phyloP scores from a whole-genome alignment of 2,329 filamentous ascomycete genomes.

The Paracorniculantispora psalliotae region DNA sequence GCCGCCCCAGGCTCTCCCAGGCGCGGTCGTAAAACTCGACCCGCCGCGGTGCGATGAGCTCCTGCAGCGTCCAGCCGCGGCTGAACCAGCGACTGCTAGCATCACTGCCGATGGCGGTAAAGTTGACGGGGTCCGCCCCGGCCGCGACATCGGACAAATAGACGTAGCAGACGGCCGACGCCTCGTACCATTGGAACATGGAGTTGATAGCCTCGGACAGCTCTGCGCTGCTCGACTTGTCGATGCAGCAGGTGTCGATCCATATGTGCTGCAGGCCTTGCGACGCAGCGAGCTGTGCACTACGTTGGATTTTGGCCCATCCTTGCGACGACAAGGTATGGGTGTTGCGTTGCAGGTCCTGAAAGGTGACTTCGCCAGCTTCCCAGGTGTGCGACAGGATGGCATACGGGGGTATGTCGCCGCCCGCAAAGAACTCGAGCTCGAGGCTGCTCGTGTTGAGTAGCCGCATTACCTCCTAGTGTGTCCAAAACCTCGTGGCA shows the following conservation, averaged over 20 bases:
- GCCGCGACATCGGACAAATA: slow-evolving; percentile 18
- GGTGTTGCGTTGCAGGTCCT: not conserved
- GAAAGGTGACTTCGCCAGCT: not conserved
- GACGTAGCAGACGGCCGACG: slow-evolving; percentile 21
- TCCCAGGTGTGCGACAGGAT: slow-evolving; percentile 24
- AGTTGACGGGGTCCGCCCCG: not conserved
- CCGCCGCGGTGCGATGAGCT: slow-evolving; percentile 21
- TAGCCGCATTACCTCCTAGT: slow-evolving; percentile 9
- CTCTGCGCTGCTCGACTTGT: slow-evolving; percentile 23
- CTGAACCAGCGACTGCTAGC: slow-evolving; percentile 21
- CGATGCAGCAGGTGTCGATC: slow-evolving; percentile 27
- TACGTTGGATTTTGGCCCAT: not conserved
- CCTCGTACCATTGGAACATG: slow-evolving; percentile 22
- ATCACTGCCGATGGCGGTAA: slow-evolving; percentile 2
- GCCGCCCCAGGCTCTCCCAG: slow-evolving; percentile 21
- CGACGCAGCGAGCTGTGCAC: not conserved
- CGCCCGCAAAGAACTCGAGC: slow-evolving; percentile 9
- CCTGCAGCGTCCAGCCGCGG: slow-evolving; percentile 24
- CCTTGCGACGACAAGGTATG: not conserved
- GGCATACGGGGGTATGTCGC: slow-evolving; percentile 19
- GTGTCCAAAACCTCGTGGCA: not conserved
- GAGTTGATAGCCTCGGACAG: slow-evolving; percentile 26
- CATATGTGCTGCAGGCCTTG: slow-evolving; percentile 22
- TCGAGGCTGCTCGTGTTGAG: slow-evolving; percentile 9
- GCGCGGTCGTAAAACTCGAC: slow-evolving; percentile 21